Percentiles rank a stretch among this genome's conserved stretches.
phyloP scores from a whole-genome alignment of 371 early-diverging fungal genomes.

The Actinomortierella ambigua region DNA sequence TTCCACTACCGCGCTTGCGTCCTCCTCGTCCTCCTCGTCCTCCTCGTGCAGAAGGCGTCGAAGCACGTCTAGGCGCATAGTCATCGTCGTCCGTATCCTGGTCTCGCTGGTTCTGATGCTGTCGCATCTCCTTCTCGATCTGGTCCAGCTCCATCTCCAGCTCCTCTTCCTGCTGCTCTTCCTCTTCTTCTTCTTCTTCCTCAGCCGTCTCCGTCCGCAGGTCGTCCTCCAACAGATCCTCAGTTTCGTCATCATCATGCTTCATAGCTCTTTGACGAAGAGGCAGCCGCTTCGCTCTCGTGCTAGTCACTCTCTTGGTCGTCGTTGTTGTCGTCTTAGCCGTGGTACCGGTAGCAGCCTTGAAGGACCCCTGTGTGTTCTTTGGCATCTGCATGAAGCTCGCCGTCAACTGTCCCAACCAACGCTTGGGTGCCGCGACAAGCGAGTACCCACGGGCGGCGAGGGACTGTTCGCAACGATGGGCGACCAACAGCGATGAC shows the following conservation, averaged over 20 bases:
- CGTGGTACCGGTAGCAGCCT: neutral
- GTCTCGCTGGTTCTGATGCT: slow-evolving; percentile 5
- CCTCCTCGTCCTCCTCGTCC: slow-evolving; percentile 6
- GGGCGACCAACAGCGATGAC: slow-evolving; percentile 34
- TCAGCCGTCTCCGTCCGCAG: neutral
- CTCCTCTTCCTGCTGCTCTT: slow-evolving; percentile 17
- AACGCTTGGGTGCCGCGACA: neutral
- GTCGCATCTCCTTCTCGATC: too few relatives aligned
- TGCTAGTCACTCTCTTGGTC: neutral
- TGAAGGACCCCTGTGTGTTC: neutral
- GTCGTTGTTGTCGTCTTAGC: slow-evolving; percentile 3
- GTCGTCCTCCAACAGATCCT: neutral
- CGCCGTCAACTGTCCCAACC: neutral
- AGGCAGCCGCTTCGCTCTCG: slow-evolving; percentile 7
- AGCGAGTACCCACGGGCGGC: slow-evolving; percentile 9
- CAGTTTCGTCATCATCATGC: slow-evolving; percentile 5
- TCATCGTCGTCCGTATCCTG: slow-evolving; percentile 5
- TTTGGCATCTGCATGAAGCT: neutral
- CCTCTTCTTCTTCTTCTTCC: slow-evolving; percentile 12
- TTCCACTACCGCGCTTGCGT: neutral
- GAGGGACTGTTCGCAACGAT: slow-evolving; percentile 24
- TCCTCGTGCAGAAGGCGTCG: too few relatives aligned
- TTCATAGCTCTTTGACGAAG: neutral
- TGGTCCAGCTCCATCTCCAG: slow-evolving; percentile 20
- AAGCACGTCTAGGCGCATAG: too few relatives aligned